A percentile compares a stretch with the other conserved stretches of the same genome.
Conservation (phyloP, 1,139 yeast genomes). For the Suhomyces yuchorum region DNA sequence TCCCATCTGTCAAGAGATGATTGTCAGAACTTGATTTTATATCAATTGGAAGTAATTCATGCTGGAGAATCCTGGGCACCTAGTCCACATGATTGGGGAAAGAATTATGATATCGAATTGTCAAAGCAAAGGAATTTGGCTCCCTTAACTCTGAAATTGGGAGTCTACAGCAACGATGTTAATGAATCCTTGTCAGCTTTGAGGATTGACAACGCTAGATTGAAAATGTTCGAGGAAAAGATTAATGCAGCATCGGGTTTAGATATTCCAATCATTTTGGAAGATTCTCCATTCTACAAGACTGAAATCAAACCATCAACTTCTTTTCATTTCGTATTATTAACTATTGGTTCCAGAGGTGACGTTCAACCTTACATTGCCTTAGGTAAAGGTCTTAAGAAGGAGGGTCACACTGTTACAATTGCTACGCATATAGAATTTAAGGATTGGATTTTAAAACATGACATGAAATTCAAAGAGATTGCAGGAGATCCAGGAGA, state of each 20-base stretch:
- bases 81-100: conserved; percentile 34
- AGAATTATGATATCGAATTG: conserved; percentile 21
- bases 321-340: conserved; percentile 61
- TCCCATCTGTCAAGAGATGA: conserved; percentile 70
- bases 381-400: conserved; percentile 71
- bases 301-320: conserved; percentile 56
- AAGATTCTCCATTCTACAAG: conserved; percentile 60
- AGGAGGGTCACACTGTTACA: conserved; percentile 80
- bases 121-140: conserved; percentile 3
- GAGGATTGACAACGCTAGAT: conserved; percentile 50
- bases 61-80: conserved; percentile 31
- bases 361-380: conserved; percentile 97
- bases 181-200: conserved; percentile 23
- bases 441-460: conserved; percentile 65
- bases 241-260: conserved; percentile 60
- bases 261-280: conserved; percentile 66
- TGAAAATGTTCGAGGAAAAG: conserved; percentile 64
- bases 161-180: conserved; percentile 7
- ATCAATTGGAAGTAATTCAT: conserved; percentile 46
- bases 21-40: conserved; percentile 57
- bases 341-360: conserved; percentile 93
- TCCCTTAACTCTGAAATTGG: neutral
- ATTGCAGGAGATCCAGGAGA: conserved; percentile 95
- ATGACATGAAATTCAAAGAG: conserved; percentile 68
- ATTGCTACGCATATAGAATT: conserved; percentile 89